phyloP scores from a whole-genome alignment of 768 basidiomycete genomes.

The Serendipita indica region DNA sequence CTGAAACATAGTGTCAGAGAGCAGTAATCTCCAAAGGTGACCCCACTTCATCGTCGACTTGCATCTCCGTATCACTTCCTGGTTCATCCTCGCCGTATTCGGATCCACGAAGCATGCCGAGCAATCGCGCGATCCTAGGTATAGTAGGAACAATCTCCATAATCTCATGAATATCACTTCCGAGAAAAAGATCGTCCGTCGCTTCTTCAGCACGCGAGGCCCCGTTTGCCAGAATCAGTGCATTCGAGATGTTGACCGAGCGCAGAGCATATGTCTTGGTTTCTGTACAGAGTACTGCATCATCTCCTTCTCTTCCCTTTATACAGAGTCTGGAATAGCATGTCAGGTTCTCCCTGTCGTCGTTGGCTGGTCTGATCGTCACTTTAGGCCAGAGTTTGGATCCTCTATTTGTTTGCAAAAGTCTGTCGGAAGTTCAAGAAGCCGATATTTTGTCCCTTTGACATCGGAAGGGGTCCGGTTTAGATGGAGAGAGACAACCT shows the following conservation, averaged over 20 bases:
- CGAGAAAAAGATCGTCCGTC: constrained; percentile 40
- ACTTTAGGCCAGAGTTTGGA: neutral
- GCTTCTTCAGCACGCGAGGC: constrained; percentile 20
- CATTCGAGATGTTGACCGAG: constrained; percentile 80
- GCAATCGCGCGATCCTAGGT: constrained; percentile 57
- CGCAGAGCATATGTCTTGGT: constrained; percentile 70
- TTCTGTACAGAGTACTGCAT: constrained; percentile 78
- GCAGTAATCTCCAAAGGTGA: neutral
- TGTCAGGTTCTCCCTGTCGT: neutral
- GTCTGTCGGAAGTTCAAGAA: neutral
- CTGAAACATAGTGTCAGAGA: constrained; percentile 15
- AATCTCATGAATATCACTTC: constrained; percentile 69
- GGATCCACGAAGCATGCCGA: constrained; percentile 41
- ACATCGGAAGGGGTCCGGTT: neutral
- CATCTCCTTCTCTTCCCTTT: constrained; percentile 68
- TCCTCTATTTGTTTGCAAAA: neutral
- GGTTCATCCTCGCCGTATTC: constrained; percentile 56
- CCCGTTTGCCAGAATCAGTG: constrained; percentile 57
- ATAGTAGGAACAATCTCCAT: constrained; percentile 69
- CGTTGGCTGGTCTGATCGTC: neutral
- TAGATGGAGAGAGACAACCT: constrained; percentile 2
- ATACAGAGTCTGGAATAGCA: constrained; percentile 42
- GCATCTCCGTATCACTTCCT: constrained; percentile 13
- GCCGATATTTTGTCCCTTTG: neutral
- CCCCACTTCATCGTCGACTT: constrained; percentile 27